Evolutionary conservation across 1,284 basidiomycete genomes (phyloP), one percentile per base, ranked within the genome.

Genomic region (Austroboletus olivaceoglutinosus): DNA sequence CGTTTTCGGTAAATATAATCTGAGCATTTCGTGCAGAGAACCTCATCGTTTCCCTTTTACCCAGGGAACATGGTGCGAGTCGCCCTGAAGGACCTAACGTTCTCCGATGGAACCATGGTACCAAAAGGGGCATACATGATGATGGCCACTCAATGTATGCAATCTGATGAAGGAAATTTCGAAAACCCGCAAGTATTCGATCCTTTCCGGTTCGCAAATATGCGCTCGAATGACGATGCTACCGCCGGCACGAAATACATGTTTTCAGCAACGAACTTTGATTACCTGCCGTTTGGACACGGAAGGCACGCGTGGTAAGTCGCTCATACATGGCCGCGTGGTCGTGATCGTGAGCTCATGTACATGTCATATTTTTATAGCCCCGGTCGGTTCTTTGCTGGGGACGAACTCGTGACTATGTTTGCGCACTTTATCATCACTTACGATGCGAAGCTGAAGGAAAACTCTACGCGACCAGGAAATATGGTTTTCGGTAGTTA

Each of bases 71-170:
- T 73, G 58, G 43, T 44, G 7, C 69, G 75, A 42, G 61, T 60
- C 37, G 69, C 67, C 1, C 36, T 72, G 41, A 63, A 68, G 40
- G 68, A 70, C 12, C 67, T 70, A 50, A 70, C 66, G 0, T 69
- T 77, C 48, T 69, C 70, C 2, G 70, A 77, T 47, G 76, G 75
- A 4, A 69, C 69, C 0, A 54, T 64, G 22, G 48, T 78, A 9
- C 76, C 75, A 2, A 58, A 65, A 33, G 74, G 74, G 10, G 48
- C 64, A 1, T 46, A 57, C 16, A 44, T 75, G 22, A 51, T 54
- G 25, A 58, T 63, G 34, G 61, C 69, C 0, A 40, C 54, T 1
- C 36, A 45, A n/a, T 39, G 62, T 1, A 51, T 55, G 18, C 71
- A 73, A 36, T 53, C 44, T 18, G 64, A 72, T 39, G 38, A 49